A percentile compares a stretch with the other conserved stretches of the same genome.
These are phyloP conservation scores for Corylus americana DNA, from an alignment of 306 rosid genomes.

Conservation along the genomic window DNA sequence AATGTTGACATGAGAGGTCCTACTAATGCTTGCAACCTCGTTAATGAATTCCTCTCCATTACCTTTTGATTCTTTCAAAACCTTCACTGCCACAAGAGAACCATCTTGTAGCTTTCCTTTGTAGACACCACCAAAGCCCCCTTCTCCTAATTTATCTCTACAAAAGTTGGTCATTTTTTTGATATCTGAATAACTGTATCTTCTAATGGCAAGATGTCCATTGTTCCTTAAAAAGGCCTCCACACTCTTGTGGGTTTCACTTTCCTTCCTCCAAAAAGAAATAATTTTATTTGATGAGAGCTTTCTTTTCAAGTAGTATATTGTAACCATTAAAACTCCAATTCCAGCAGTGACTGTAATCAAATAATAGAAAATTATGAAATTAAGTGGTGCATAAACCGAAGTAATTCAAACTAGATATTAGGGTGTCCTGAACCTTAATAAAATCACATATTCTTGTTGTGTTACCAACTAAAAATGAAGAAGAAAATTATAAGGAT, in stretches of 20 bases:
- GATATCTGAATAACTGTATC: neutral
- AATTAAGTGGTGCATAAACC: neutral
- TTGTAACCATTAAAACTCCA: neutral
- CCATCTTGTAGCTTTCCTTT: neutral
- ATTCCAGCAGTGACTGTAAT: neutral
- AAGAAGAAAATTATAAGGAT: too few species aligned
- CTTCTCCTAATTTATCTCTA: neutral
- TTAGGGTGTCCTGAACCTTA: neutral
- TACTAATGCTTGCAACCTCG: neutral
- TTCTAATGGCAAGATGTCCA: neutral
- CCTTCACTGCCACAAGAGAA: neutral
- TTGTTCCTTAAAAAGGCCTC: neutral
- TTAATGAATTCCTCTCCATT: neutral
- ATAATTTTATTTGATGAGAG: neutral
- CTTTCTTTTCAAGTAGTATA: neutral
- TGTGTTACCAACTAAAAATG: too few species aligned
- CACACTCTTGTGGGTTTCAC: neutral
- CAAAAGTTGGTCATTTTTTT: neutral
- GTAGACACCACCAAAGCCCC: neutral
- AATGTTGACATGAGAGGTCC: neutral
- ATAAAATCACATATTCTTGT: too few species aligned
- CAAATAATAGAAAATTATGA: neutral
- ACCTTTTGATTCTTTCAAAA: neutral
- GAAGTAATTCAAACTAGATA: neutral
- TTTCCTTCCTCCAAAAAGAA: neutral